phyloP scores from a whole-genome alignment of 495 filamentous ascomycete species.

The Annulohypoxylon bovei region DNA sequence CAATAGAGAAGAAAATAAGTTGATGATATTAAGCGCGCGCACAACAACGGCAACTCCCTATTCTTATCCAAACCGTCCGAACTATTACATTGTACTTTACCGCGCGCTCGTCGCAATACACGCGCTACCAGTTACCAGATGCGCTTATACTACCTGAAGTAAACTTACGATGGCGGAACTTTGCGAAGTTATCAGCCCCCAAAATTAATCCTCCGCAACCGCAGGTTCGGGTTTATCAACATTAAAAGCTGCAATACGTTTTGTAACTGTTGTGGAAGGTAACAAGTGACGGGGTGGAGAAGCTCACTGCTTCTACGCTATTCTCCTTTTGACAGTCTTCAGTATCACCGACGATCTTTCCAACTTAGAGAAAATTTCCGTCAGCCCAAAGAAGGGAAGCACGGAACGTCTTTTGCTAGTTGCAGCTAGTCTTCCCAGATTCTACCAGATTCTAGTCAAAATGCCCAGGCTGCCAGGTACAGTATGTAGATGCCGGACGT shows the following conservation, averaged over 20 bases:
- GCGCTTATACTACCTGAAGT: background rate
- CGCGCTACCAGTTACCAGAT: background rate
- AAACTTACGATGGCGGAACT: background rate
- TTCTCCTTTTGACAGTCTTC: background rate
- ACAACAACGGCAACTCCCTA: background rate
- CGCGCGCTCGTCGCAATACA: conserved; percentile 18
- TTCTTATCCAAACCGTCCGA: background rate
- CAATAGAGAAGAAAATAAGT: conserved; percentile 6
- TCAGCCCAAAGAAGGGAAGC: background rate
- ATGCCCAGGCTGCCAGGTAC: background rate
- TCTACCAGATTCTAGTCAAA: background rate
- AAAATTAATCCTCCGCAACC: conserved; percentile 8
- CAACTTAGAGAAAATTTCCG: conserved; percentile 22
- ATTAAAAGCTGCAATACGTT: background rate
- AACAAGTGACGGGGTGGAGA: background rate
- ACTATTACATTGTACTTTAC: background rate
- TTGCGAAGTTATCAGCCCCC: background rate
- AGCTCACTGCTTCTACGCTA: conserved; percentile 4
- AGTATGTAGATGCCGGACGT: conserved; percentile 19
- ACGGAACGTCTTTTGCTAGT: conserved; percentile 19
- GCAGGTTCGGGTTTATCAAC: conserved; percentile 1
- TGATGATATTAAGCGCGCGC: conserved; percentile 29
- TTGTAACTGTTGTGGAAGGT: conserved; percentile 4
- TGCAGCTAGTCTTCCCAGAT: conserved; percentile 15
- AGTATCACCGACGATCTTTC: conserved; percentile 24